A percentile compares a stretch with the other conserved stretches of the same genome.
These are phyloP conservation scores for Penicillium rolfsii DNA, from an alignment of 2,329 filamentous ascomycete genomes.

Conservation along the genomic window DNA sequence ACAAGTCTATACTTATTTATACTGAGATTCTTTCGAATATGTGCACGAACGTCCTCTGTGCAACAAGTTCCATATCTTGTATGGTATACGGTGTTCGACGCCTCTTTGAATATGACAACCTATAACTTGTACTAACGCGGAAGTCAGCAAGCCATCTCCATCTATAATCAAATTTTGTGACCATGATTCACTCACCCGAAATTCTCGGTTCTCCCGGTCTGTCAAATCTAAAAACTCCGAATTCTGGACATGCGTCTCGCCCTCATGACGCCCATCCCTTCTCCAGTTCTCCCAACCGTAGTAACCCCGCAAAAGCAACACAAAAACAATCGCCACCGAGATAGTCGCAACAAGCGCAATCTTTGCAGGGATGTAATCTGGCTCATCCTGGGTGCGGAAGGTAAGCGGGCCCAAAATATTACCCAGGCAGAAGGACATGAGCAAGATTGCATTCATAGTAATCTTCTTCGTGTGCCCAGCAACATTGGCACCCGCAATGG, in stretches of 20 bases:
- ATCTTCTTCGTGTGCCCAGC: conserved; percentile 57
- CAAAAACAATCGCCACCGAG: conserved; percentile 34
- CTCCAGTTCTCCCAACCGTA: conserved; percentile 39
- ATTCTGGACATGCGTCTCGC: conserved; percentile 27
- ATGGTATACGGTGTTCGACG: neutral
- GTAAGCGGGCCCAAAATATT: conserved; percentile 53
- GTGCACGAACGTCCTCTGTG: neutral
- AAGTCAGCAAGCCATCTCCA: neutral
- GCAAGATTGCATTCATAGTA: conserved; percentile 51
- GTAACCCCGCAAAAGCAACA: conserved; percentile 27
- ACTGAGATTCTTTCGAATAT: neutral
- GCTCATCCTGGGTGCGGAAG: conserved; percentile 48
- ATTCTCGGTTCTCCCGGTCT: conserved; percentile 36
- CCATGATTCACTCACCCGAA: conserved; percentile 23
- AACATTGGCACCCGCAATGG: conserved; percentile 49
- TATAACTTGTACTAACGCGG: neutral
- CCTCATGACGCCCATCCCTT: conserved; percentile 27
- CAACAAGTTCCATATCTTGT: neutral
- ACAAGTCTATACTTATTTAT: neutral
- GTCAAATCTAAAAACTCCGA: conserved; percentile 40
- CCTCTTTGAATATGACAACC: neutral
- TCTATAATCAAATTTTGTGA: neutral
- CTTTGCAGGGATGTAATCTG: conserved; percentile 46
- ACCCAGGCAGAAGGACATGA: conserved; percentile 49
- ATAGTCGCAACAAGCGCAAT: conserved; percentile 44